Evolutionary conservation across 192 early-diverging fungal species (phyloP).

Genomic region (Spizellomyces punctatus): DNA sequence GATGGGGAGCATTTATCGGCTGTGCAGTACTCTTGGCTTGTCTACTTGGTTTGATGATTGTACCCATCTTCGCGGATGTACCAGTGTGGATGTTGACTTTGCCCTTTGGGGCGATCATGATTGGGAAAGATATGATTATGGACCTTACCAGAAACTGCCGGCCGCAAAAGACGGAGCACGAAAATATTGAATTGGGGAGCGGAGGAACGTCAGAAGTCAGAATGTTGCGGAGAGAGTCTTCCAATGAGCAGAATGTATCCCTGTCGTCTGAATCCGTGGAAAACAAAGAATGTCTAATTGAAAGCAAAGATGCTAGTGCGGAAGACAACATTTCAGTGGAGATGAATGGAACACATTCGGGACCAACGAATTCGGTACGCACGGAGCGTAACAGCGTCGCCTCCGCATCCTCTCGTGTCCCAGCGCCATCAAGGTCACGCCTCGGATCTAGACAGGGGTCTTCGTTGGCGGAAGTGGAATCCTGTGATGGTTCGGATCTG

Average conservation of each 20-base stretch:
- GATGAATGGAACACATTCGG: background rate
- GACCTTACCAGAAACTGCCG: conserved; percentile 40
- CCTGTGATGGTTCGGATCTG: too few species aligned
- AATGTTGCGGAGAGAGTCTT: too few species aligned
- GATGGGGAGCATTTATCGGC: conserved; percentile 68
- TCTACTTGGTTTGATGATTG: conserved; percentile 66
- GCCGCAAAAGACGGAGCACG: background rate
- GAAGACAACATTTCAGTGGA: background rate
- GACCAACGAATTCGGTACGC: background rate
- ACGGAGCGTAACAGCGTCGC: background rate
- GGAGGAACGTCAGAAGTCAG: too few species aligned
- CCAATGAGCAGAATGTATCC: too few species aligned
- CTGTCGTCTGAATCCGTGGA: too few species aligned
- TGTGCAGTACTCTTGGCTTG: conserved; percentile 57
- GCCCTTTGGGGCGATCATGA: conserved; percentile 70
- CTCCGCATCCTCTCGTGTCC: background rate
- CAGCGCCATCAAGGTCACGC: background rate
- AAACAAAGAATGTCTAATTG: too few species aligned
- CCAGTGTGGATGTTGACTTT: conserved; percentile 77
- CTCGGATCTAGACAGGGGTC: background rate
- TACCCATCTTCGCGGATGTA: conserved; percentile 65
- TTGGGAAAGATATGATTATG: conserved; percentile 58
- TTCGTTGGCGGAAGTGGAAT: background rate
- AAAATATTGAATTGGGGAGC: background rate
- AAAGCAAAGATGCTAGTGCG: background rate